Percentiles rank a stretch among this genome's conserved stretches.
Conservation (phyloP, 139 green algal genomes). For the Auxenochlorella protothecoides region DNA sequence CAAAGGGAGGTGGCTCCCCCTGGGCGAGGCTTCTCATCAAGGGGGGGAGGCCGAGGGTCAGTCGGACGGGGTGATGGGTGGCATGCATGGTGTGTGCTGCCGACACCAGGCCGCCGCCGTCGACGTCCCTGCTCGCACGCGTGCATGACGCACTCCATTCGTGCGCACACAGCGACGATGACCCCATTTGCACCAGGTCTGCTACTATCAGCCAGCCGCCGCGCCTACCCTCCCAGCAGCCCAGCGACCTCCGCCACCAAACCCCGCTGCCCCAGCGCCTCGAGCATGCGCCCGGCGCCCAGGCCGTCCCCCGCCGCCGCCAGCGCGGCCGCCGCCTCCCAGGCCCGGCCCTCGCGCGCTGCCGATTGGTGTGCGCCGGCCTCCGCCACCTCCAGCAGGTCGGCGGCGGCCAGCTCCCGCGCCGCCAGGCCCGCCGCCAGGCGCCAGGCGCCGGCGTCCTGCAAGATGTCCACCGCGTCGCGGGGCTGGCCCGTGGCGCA, state of each 20-base stretch:
- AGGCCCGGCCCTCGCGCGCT: conserved; percentile 26
- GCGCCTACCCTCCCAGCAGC: background rate
- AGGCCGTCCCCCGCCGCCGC: conserved; percentile 13
- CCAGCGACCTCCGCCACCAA: background rate
- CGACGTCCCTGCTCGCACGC: too few relatives aligned
- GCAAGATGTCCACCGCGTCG: conserved; percentile 41
- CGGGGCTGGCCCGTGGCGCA: conserved; percentile 48
- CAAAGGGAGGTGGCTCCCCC: too few relatives aligned
- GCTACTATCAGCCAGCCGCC: too few relatives aligned
- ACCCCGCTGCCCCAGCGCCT: background rate
- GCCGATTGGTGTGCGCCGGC: background rate
- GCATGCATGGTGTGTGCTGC: too few relatives aligned
- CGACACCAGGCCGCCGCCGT: too few relatives aligned
- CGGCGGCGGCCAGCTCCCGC: conserved; percentile 16
- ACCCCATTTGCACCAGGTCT: too few relatives aligned
- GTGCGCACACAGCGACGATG: too few relatives aligned
- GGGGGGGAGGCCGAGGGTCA: too few relatives aligned
- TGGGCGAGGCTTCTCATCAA: too few relatives aligned
- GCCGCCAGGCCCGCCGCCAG: conserved; percentile 52
- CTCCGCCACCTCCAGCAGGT: background rate
- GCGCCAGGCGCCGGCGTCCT: conserved; percentile 65
- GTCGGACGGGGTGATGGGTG: too few relatives aligned
- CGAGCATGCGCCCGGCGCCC: too few relatives aligned
- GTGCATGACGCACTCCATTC: too few relatives aligned
- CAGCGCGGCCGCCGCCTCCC: conserved; percentile 27